Percentiles rank a stretch among this genome's conserved stretches.
Evolutionary conservation across 352 stramenopile genomes (phyloP).

Genomic region (Elongisporangium undulatum): DNA sequence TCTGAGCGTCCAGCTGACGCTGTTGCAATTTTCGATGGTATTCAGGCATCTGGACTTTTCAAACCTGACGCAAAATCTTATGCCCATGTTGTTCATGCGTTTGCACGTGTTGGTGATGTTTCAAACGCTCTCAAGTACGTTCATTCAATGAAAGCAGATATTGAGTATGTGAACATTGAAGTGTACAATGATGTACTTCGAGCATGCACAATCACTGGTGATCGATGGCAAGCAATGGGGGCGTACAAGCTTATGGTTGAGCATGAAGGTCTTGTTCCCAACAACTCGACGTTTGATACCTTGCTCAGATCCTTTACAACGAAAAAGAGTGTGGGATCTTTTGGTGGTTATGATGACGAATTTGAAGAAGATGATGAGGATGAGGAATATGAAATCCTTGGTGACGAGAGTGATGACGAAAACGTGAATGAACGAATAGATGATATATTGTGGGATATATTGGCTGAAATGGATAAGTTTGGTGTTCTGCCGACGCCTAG

Average conservation of each 20-base stretch:
- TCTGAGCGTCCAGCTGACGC: constrained; percentile 38
- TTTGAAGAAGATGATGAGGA: constrained; percentile 15
- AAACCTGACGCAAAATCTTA: constrained; percentile 36
- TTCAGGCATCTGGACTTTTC: constrained; percentile 32
- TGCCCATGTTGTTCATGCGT: constrained; percentile 44
- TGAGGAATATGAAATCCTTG: constrained; percentile 10
- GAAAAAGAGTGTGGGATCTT: constrained; percentile 10
- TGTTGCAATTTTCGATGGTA: constrained; percentile 44
- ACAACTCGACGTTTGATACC: constrained; percentile 57
- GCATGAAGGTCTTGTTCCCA: constrained; percentile 17
- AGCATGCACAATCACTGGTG: constrained; percentile 39
- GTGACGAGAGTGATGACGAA: constrained; percentile 9
- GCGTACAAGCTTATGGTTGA: constrained; percentile 32
- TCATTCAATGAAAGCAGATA: constrained; percentile 36
- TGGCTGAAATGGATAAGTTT: neutral
- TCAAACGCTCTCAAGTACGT: constrained; percentile 27
- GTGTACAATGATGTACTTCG: constrained; percentile 58
- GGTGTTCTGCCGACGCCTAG: neutral
- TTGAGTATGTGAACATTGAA: constrained; percentile 27
- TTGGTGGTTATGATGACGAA: constrained; percentile 13
- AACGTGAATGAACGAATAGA: constrained; percentile 11
- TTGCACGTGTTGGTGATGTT: constrained; percentile 45
- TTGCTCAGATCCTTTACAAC: constrained; percentile 45
- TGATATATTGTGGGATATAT: constrained; percentile 1
- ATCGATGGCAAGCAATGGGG: constrained; percentile 31